Evolutionary conservation across 345 rosid species (phyloP).

Genomic region (Orychophragmus violaceus): DNA sequence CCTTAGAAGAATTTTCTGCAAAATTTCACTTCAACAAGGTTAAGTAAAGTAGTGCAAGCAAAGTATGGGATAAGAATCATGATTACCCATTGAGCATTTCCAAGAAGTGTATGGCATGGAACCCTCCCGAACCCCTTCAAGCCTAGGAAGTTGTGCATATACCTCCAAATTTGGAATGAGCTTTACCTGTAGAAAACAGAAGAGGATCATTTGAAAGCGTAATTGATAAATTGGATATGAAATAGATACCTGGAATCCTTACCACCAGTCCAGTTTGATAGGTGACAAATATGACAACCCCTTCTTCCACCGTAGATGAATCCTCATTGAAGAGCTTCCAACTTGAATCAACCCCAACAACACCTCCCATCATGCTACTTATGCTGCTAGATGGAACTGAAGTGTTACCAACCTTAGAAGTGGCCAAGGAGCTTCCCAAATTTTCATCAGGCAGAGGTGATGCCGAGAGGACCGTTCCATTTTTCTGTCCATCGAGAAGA

Average conservation of each 20-base stretch:
- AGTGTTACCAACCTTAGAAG: constrained; percentile 60
- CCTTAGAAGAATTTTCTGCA: constrained; percentile 56
- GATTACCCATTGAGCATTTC: constrained; percentile 51
- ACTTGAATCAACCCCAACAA: constrained; percentile 89
- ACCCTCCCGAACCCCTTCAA: constrained; percentile 97
- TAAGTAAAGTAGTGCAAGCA: constrained; percentile 12
- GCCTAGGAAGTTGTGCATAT: constrained; percentile 78
- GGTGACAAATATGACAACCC: constrained; percentile 95
- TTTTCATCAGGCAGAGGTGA: constrained; percentile 73
- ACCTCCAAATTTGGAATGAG: constrained; percentile 77
- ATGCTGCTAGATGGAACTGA: constrained; percentile 62
- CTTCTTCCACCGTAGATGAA: constrained; percentile 76
- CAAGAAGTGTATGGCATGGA: constrained; percentile 97
- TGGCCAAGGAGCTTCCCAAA: constrained; percentile 46
- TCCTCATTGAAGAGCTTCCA: constrained; percentile 97
- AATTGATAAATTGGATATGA: constrained; percentile 35
- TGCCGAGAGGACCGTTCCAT: constrained; percentile 77
- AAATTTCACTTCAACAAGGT: constrained; percentile 17
- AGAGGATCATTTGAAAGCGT: constrained; percentile 29
- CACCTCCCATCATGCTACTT: constrained; percentile 98
- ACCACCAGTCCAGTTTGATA: constrained; percentile 96
- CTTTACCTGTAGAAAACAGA: constrained; percentile 54
- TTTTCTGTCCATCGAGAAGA: constrained; percentile 90
- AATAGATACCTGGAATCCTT: constrained; percentile 52
- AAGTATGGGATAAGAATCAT: constrained; percentile 36